Evolutionary conservation across 2,329 filamentous ascomycete genomes (phyloP), one percentile per base, ranked within the genome.

Genomic region (Exophiala viscosa): DNA sequence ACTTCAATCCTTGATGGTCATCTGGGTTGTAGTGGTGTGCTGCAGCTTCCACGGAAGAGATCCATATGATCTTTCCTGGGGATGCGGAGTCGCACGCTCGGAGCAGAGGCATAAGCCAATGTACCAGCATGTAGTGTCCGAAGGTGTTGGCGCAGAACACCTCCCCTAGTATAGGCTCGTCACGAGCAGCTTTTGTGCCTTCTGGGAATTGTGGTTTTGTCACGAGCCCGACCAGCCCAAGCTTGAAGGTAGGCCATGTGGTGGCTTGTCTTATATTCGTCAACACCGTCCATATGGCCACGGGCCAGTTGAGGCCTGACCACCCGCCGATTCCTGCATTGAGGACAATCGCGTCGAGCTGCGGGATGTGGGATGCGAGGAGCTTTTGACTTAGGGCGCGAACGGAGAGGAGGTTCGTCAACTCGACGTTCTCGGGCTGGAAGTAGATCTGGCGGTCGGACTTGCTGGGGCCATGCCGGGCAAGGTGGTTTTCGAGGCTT

Each of bases 71-170:
- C 45, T 90, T 83, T 7, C 84, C 87, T 2, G 68, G 66, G 1
- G 75, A 73, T 3, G 74, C 66, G 35, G 70, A 58, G 51, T 70
- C 59, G 36, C 64, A 62, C 45, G 82, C 74, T 63, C 75, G 73
- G 62, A 99, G 78, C 9, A 96, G 75, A 0, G 89, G 86, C 60
- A 87, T 79, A 9, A 97, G 78, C 65, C 86, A 83, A 68, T 96
- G 91, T 13, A 83, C 82, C 18, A 99, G 82, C 65, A 96, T 73
- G 68, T 99, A 97, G 73, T 99, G 93, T 0, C 93, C 93, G 66
- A 99, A 97, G 28, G 96, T 80, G 66, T 97, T 97, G 45, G 92
- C 86, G 67, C 86, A 87, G 68, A 97, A 99, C 14, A 96, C 83
- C 60, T 89, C 79, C 2, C 90, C 91, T 0, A 99, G 73, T 4